Conservation (phyloP, 495 filamentous ascomycete species). For the Trichoderma parareesei region DNA sequence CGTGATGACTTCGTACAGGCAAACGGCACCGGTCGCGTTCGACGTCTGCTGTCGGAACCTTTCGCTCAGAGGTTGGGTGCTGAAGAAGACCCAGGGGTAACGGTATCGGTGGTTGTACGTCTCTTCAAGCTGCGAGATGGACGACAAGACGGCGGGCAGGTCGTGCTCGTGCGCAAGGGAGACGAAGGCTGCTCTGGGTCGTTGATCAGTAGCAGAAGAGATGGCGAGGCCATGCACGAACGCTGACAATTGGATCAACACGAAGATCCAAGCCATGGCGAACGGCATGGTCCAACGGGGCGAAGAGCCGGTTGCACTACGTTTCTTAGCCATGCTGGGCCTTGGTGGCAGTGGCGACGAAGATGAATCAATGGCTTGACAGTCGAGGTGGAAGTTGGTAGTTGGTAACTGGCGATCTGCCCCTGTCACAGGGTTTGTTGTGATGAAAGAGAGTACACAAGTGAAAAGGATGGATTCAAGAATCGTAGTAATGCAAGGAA, state of each 20-base stretch:
- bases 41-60: constrained; percentile 66
- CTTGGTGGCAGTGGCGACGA: background rate
- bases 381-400: background rate
- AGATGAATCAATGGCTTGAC: background rate
- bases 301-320: background rate
- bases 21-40: constrained; percentile 58
- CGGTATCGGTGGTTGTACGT: constrained; percentile 73
- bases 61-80: constrained; percentile 67
- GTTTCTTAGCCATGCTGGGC: background rate
- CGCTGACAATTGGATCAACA: background rate
- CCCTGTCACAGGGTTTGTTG: background rate
- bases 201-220: constrained; percentile 19
- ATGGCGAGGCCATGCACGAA: constrained; percentile 12
- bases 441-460: background rate
- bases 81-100: constrained; percentile 87
- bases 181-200: constrained; percentile 75
- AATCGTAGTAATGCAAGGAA: background rate
- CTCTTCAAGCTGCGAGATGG: constrained; percentile 71
- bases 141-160: constrained; percentile 72
- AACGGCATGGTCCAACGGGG: background rate
- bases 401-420: background rate
- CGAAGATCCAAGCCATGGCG: background rate
- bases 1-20: constrained; percentile 66
- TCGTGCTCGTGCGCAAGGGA: constrained; percentile 72
- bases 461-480: background rate